Conservation (phyloP, 2,329 filamentous ascomycete genomes). For the Aurifilum marmelostoma region DNA sequence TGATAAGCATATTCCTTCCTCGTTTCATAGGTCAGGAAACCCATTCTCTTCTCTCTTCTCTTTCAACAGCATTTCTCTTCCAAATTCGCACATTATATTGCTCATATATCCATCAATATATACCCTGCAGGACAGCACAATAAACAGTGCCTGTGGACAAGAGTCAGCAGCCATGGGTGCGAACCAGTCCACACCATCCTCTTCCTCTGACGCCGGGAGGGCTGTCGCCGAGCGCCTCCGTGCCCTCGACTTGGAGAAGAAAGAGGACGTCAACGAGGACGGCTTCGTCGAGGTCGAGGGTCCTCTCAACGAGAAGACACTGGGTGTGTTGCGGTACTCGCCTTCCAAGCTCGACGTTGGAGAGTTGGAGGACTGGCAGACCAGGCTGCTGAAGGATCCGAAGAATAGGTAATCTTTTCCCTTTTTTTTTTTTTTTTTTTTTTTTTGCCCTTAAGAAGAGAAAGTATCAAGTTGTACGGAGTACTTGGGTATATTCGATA, state of each 20-base stretch:
- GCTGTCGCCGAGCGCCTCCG: slow-evolving; percentile 49
- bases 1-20: not conserved
- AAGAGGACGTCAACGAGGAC: slow-evolving; percentile 43
- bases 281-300: slow-evolving; percentile 56
- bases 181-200: slow-evolving; percentile 44
- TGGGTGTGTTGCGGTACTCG: slow-evolving; percentile 34
- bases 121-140: not conserved
- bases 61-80: not conserved
- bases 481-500: too few species aligned
- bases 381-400: slow-evolving; percentile 63
- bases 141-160: not conserved
- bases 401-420: slow-evolving; percentile 59
- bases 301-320: slow-evolving; percentile 39
- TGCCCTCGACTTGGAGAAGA: slow-evolving; percentile 44
- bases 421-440: not conserved
- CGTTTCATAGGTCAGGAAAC: not conserved
- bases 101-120: not conserved
- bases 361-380: slow-evolving; percentile 62
- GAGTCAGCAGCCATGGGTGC: slow-evolving; percentile 47
- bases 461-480: too few species aligned
- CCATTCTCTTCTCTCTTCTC: not conserved
- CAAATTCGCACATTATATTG: not conserved
- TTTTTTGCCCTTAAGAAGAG: too few species aligned
- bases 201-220: slow-evolving; percentile 43
- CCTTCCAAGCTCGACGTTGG: slow-evolving; percentile 55